Percentiles rank a stretch among this genome's conserved stretches.
These are phyloP conservation scores for Insectozyma bohioensis DNA, from an alignment of 1,139 yeast species.

Conservation along the genomic window DNA sequence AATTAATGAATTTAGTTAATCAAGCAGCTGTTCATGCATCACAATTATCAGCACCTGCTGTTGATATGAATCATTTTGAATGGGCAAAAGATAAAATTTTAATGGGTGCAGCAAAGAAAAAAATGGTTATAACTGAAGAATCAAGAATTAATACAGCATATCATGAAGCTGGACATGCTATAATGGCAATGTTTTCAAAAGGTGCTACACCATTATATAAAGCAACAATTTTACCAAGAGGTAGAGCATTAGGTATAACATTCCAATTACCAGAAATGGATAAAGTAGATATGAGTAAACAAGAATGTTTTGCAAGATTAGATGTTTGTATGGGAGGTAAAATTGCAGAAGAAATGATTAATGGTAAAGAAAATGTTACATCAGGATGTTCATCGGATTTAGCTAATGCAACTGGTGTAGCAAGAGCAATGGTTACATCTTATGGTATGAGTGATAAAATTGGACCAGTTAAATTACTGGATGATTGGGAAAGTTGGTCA, in stretches of 20 bases:
- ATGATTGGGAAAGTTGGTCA: slow-evolving; percentile 95
- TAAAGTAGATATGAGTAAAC: slow-evolving; percentile 87
- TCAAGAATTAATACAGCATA: slow-evolving; percentile 91
- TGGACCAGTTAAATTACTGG: slow-evolving; percentile 87
- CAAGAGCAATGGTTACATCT: slow-evolving; percentile 94
- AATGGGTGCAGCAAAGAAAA: slow-evolving; percentile 97
- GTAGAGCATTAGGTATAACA: slow-evolving; percentile 93
- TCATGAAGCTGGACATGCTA: slow-evolving; percentile 99
- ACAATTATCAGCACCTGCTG: slow-evolving; percentile 85
- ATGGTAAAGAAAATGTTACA: slow-evolving; percentile 90
- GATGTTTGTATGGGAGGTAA: slow-evolving; percentile 99
- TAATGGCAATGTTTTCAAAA: slow-evolving; percentile 90
- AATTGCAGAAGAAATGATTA: slow-evolving; percentile 90
- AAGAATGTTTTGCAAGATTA: slow-evolving; percentile 84
- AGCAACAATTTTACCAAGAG: slow-evolving; percentile 96
- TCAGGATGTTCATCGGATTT: slow-evolving; percentile 93
- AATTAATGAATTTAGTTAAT: slow-evolving; percentile 88
- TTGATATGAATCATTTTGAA: slow-evolving; percentile 88
- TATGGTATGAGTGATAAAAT: slow-evolving; percentile 95
- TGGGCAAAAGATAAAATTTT: slow-evolving; percentile 99
- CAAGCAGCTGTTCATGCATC: slow-evolving; percentile 98
- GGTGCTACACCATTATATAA: slow-evolving; percentile 97
- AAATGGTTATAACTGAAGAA: slow-evolving; percentile 97
- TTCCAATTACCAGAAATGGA: slow-evolving; percentile 99
- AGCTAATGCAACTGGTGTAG: slow-evolving; percentile 85